Evolutionary conservation across 768 basidiomycete genomes (phyloP), one percentile per base, ranked within the genome.

Genomic region (Ephemerocybe angulata): DNA sequence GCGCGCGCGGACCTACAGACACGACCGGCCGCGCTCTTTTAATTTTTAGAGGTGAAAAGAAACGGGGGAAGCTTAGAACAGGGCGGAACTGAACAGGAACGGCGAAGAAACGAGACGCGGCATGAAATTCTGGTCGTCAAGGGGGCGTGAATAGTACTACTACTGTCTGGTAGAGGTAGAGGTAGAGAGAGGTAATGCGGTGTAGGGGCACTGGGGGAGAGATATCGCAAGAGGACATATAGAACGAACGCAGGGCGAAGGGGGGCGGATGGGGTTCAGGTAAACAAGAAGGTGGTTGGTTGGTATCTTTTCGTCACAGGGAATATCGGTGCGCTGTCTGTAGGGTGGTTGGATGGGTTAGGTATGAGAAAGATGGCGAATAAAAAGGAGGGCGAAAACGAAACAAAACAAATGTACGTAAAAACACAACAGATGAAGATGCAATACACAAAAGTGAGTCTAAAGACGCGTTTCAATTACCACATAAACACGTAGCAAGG

Each of bases 261-360:
- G n/a, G 38, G 17, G 21, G 38, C 21, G 17, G 17, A 41, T 10
- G 38, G 38, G 6, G 27, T n/a, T 11, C 4, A 27, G 10, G 21
- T 21, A 27, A 12, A 21, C 25, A 46, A 46, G 22, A 46, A 28
- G 22, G 22, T 22, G 19, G 27, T 6, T 42, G 33, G 40, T 6
- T 46, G 43, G 43, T 46, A 46, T 46, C 43, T 46, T 46, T 46
- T 22, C 43, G 43, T 46, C 43, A 46, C 4, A 4, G 43, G 24
- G 41, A 25, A 46, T 41, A 41, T 41, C 38, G 38, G 21, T 41
- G 38, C 38, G 38, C 7, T 41, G 38, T 8, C 5, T 8, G 38
- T 41, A 41, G 33, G 8, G 33, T 35, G 33, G 38, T 41, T 17
- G 38, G 7, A 19, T 41, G 38, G 5, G 15, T 41, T 13, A 17